Evolutionary conservation across 1,139 yeast species (phyloP), one percentile per base, ranked within the genome.

Genomic region (Hansenula lynferdii): DNA sequence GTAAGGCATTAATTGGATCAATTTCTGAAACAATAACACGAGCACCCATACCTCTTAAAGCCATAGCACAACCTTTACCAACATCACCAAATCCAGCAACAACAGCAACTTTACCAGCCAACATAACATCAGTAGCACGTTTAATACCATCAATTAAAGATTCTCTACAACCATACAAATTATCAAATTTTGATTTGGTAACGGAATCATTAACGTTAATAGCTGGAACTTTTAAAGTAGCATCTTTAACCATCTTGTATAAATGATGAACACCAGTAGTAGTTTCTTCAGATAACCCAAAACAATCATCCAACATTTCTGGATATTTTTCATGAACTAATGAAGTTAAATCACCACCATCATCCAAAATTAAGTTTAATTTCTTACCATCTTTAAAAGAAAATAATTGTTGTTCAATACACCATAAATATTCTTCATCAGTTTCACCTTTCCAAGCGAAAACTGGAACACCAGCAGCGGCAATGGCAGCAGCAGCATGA

Each of bases 371-470:
- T 75, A 92, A 78, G 87, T 92, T 92, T 70, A 92, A 85, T 73
- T 86, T 85, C 79, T 85, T 80, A 69, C 78, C 84, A 69, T 90
- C 96, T 78, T 92, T 92, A 94, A 92, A 92, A 48, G 98, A 89
- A 64, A 85, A 89, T 70, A 92, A 83, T 78, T 94, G 98, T 75
- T 92, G 98, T 77, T 94, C 97, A 61, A 92, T 89, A 80, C 99
- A 92, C 99, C 99, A 92, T 62, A 81, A 68, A 82, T 92, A 92
- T 76, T 92, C 99, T 76, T 92, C 98, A 71, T 92, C 99, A 69
- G 98, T 87, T 80, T 92, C 98, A 67, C 99, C 98, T 80, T 92
- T 92, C 98, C 98, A 94, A 61, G 99, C 99, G 59, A 89, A 94
- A 54, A 94, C 99, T 65, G 99, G 98, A 47, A 92, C 95, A 74